These are phyloP conservation scores for Trametes maxima DNA, from an alignment of 768 basidiomycete genomes.

Conservation along the genomic window DNA sequence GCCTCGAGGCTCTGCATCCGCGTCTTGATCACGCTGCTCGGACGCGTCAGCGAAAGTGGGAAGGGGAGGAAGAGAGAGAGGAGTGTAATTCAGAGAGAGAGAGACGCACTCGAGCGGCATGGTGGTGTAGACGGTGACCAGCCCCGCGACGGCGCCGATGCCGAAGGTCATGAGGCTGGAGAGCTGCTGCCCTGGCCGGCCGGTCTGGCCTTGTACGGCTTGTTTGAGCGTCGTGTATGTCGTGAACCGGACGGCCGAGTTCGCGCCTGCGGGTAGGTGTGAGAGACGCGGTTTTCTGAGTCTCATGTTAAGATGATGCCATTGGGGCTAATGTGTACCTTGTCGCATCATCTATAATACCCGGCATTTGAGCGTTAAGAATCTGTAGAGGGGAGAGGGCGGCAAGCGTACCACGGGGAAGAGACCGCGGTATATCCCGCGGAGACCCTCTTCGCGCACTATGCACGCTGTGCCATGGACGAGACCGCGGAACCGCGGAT, in stretches of 20 bases:
- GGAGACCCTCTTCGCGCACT: constrained; percentile 80
- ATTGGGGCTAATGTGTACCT: constrained; percentile 44
- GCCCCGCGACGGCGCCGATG: constrained; percentile 90
- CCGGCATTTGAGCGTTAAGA: not conserved
- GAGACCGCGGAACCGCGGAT: constrained; percentile 85
- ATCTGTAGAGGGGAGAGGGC: no score
- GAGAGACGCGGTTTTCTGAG: not conserved
- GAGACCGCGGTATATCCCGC: constrained; percentile 86
- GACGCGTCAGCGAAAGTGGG: not conserved
- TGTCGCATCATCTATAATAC: constrained; percentile 86
- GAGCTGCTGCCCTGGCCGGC: constrained; percentile 79
- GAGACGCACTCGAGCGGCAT: constrained; percentile 77
- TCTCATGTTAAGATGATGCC: not conserved
- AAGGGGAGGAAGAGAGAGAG: constrained; percentile 16
- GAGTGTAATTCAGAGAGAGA: not conserved
- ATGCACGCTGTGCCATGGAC: constrained; percentile 84
- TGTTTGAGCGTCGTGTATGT: constrained; percentile 95
- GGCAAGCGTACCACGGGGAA: constrained; percentile 91
- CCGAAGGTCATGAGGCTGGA: constrained; percentile 91
- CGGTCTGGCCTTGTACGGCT: constrained; percentile 75
- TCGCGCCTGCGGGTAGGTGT: constrained; percentile 49
- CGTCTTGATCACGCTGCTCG: constrained; percentile 87
- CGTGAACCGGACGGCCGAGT: constrained; percentile 94
- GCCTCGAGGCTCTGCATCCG: constrained; percentile 96
- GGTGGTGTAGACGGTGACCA: constrained; percentile 92